Evolutionary conservation across 139 green algal genomes (phyloP).

Genomic region (Picochlorum sp.): DNA sequence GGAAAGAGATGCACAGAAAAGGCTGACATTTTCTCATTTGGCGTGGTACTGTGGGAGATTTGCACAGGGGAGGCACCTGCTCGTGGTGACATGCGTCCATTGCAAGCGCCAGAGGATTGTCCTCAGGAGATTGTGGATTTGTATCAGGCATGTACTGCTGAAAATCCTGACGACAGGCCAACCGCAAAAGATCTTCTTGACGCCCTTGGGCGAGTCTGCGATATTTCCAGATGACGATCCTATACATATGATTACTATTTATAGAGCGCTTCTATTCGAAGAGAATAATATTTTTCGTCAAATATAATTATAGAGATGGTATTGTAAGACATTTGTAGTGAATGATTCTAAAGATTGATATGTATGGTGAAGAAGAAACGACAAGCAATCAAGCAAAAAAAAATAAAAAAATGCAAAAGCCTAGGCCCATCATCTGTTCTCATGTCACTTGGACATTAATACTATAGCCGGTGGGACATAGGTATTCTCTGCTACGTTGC

Average conservation of each 20-base stretch:
- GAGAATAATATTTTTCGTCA: too few relatives aligned
- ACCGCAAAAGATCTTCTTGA: slow-evolving; percentile 22
- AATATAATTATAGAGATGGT: too few relatives aligned
- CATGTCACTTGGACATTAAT: too few relatives aligned
- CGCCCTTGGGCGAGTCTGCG: background rate
- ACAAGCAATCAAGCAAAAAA: too few relatives aligned
- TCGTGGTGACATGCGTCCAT: slow-evolving; percentile 21
- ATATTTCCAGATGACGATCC: too few relatives aligned
- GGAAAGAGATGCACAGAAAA: slow-evolving; percentile 23
- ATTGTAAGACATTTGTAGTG: too few relatives aligned
- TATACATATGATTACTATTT: background rate
- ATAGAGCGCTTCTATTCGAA: too few relatives aligned
- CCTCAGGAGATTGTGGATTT: slow-evolving; percentile 26
- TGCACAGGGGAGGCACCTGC: slow-evolving; percentile 34
- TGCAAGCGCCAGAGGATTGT: slow-evolving; percentile 29
- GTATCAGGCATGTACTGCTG: slow-evolving; percentile 17
- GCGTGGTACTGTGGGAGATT: slow-evolving; percentile 38
- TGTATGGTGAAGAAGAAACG: too few relatives aligned
- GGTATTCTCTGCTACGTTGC: background rate
- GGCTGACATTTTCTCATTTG: slow-evolving; percentile 34
- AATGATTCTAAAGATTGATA: too few relatives aligned
- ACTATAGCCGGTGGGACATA: background rate
- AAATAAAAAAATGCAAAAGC: too few relatives aligned
- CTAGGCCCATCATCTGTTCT: too few relatives aligned
- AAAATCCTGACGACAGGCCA: slow-evolving; percentile 27